Evolutionary conservation across 352 stramenopile genomes (phyloP), one percentile per base, ranked within the genome.

Genomic region (Peronospora tabacina): DNA sequence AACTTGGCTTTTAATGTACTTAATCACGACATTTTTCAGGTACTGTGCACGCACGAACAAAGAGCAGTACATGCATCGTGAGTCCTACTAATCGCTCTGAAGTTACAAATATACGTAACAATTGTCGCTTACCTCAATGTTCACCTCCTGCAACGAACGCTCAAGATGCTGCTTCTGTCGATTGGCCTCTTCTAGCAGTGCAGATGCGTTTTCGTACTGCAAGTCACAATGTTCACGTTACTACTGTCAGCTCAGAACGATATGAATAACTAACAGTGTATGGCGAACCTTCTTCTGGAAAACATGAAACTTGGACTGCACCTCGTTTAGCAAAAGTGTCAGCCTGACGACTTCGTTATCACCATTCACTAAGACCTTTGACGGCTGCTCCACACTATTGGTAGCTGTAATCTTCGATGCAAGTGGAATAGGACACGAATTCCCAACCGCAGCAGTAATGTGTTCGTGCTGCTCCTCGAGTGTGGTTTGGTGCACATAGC

Each of bases 1-100:
- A 16, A 86, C 83, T 63, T 82, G 72, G 42, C 72, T 87, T 44
- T 72, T 64, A 19, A 92, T 82, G 68, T 86, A 92, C 67, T 92
- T 92, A 52, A 92, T 77, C 33, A 92, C 63, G 7, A 92, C 72
- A 26, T 92, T 92, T 52, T 87, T 90, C 30, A 92, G 43, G 48
- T 92, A 92, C 81, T 90, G 44, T 28, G n/a, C 12, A 60, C 3
- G n/a, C 12, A 60, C 3, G 17, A 9, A 35, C 39, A 33, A 56
- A 17, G 11, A n/a, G 19, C n/a, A 56, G 38, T 16, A 37, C 2
- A 16, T 46, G 17, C 33, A 44, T 37, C 7, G 10, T 64, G 7
- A 64, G 50, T 37, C 13, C 20, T 13, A 28, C 11, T 44, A 7
- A 17, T 12, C 6, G 38, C 5, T 38, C 10, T 15, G 12, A 13